phyloP scores from a whole-genome alignment of 768 basidiomycete species.

The Auriscalpium microsporum region DNA sequence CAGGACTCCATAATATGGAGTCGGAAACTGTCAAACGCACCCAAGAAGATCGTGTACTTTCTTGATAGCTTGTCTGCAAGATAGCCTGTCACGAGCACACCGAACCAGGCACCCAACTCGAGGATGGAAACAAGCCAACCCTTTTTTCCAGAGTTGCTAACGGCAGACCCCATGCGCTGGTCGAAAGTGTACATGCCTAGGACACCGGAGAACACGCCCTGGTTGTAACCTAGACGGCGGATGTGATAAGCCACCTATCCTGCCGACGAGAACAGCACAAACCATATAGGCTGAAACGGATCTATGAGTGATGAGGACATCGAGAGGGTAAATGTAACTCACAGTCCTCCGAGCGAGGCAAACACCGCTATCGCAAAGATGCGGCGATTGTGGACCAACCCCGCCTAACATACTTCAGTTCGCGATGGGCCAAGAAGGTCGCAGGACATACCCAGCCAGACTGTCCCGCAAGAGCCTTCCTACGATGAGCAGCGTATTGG shows the following conservation, averaged over 20 bases:
- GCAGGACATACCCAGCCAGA: constrained; percentile 49
- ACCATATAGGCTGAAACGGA: constrained; percentile 52
- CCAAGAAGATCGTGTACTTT: constrained; percentile 61
- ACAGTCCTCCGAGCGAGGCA: constrained; percentile 73
- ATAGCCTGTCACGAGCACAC: constrained; percentile 64
- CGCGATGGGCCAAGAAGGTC: background rate
- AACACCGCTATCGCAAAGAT: constrained; percentile 66
- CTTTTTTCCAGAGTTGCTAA: constrained; percentile 41
- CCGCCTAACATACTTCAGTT: constrained; percentile 31
- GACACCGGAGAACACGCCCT: constrained; percentile 72
- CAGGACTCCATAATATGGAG: background rate
- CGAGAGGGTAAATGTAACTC: constrained; percentile 24
- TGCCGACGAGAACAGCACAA: constrained; percentile 9
- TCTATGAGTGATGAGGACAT: background rate
- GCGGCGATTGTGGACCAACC: constrained; percentile 56
- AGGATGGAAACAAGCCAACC: constrained; percentile 72
- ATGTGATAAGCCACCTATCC: background rate
- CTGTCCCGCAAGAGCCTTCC: constrained; percentile 48
- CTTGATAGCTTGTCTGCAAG: constrained; percentile 66
- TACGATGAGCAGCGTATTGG: constrained; percentile 32
- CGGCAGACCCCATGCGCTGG: constrained; percentile 47
- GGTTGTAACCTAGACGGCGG: constrained; percentile 47
- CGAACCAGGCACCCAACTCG: constrained; percentile 70
- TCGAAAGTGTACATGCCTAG: constrained; percentile 50
- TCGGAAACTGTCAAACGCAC: constrained; percentile 21